Evolutionary conservation across 495 filamentous ascomycete genomes (phyloP).

Genomic region (Podospora pseudocomata): DNA sequence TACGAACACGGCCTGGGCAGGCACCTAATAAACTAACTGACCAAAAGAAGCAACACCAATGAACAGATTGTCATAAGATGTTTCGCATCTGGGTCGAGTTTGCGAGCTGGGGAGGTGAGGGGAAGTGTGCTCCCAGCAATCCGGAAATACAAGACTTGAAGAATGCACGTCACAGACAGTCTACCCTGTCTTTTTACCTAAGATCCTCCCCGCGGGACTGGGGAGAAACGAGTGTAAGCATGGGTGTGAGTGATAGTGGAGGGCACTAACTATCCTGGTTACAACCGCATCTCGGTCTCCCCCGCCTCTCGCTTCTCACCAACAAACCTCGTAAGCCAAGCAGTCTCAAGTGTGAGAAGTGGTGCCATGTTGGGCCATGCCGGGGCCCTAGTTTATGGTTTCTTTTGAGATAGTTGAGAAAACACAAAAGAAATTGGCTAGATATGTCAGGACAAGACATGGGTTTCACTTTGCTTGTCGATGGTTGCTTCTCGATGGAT

Average conservation of each 20-base stretch:
- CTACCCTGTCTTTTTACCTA: neutral
- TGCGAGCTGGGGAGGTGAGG: neutral
- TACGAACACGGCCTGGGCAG: neutral
- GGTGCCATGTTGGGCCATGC: neutral
- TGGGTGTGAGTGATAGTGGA: neutral
- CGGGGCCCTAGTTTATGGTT: neutral
- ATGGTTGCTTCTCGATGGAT: neutral
- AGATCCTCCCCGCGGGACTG: neutral
- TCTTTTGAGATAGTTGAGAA: neutral
- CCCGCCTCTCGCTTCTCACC: neutral
- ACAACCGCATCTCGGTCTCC: neutral
- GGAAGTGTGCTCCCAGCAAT: neutral
- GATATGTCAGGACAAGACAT: neutral
- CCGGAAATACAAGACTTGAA: neutral
- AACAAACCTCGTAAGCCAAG: neutral
- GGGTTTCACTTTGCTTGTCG: neutral
- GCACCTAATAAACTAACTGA: neutral
- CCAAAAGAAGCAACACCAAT: neutral
- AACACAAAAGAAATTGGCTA: neutral
- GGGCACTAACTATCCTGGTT: neutral
- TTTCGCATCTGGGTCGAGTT: neutral
- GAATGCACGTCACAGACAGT: neutral
- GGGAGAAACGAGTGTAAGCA: neutral
- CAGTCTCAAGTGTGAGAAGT: neutral
- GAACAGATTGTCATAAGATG: neutral